These are phyloP conservation scores for Umbelopsis vinacea DNA, from an alignment of 192 early-diverging fungal species.

Conservation along the genomic window DNA sequence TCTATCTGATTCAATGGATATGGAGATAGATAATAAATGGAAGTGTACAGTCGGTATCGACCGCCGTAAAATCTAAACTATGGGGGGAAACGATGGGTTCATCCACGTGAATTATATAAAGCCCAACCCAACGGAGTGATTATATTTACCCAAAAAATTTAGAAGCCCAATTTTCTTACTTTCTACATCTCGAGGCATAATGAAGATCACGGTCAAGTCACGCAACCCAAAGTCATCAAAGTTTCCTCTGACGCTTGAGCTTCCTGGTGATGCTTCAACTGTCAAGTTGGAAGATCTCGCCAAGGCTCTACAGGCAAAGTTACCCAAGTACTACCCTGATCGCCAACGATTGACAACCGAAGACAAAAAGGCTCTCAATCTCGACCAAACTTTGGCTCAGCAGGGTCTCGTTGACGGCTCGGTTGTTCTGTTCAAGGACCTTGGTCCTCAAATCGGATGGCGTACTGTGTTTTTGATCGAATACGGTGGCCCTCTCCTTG, in stretches of 20 bases:
- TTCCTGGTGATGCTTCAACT: constrained; percentile 50
- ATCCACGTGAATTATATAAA: too few relatives aligned
- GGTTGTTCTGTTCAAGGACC: constrained; percentile 70
- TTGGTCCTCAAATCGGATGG: constrained; percentile 94
- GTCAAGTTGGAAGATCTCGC: constrained; percentile 75
- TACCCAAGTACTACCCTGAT: constrained; percentile 68
- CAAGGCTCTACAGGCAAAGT: constrained; percentile 65
- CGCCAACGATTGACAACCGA: constrained; percentile 83
- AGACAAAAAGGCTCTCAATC: constrained; percentile 64
- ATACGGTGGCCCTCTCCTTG: constrained; percentile 86
- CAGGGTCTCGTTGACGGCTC: constrained; percentile 69
- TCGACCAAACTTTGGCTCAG: constrained; percentile 55
- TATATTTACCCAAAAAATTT: background rate
- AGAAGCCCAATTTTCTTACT: background rate
- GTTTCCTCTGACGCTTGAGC: constrained; percentile 63
- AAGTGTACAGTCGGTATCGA: too few relatives aligned
- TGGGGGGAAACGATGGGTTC: too few relatives aligned
- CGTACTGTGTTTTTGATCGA: constrained; percentile 92
- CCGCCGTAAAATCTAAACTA: too few relatives aligned
- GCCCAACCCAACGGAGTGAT: too few relatives aligned
- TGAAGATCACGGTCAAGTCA: constrained; percentile 57
- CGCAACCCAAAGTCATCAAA: constrained; percentile 51
- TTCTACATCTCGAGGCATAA: constrained; percentile 21
- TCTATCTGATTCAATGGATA: background rate
- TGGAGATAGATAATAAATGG: too few relatives aligned